Percentiles rank a stretch among this genome's conserved stretches.
Conservation (phyloP, 768 basidiomycete genomes). For the Rhizopogon rudus region DNA sequence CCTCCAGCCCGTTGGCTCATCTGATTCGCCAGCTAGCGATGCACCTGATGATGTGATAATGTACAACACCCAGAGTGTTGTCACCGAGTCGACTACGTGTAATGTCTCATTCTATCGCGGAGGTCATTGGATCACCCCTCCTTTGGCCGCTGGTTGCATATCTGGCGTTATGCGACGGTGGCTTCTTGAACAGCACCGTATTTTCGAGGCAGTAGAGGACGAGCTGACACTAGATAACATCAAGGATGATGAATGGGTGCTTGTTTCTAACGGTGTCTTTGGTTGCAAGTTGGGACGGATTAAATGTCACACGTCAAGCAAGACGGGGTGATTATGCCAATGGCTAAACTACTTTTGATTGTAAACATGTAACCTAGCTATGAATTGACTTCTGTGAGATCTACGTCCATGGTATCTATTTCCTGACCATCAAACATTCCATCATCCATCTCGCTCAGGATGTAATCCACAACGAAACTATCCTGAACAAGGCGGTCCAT, state of each 20-base stretch:
- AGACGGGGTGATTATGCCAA: neutral
- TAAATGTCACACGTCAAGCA: conserved; percentile 1
- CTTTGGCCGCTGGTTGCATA: conserved; percentile 59
- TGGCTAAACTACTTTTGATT: conserved; percentile 13
- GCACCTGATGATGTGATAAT: conserved; percentile 56
- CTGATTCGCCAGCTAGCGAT: neutral
- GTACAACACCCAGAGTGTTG: conserved; percentile 41
- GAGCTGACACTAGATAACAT: conserved; percentile 40
- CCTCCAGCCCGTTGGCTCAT: conserved; percentile 29
- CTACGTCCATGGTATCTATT: conserved; percentile 38
- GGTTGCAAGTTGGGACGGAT: conserved; percentile 57
- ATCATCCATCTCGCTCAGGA: conserved; percentile 84
- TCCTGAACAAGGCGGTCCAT: conserved; percentile 89
- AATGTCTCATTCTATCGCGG: conserved; percentile 66
- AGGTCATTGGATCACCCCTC: conserved; percentile 62
- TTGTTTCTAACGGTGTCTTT: conserved; percentile 68
- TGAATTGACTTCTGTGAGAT: conserved; percentile 6
- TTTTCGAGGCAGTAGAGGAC: conserved; percentile 45
- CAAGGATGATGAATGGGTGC: conserved; percentile 53
- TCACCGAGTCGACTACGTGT: conserved; percentile 67
- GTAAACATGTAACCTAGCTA: neutral
- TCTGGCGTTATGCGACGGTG: conserved; percentile 65
- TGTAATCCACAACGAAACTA: conserved; percentile 91
- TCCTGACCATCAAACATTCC: conserved; percentile 58
- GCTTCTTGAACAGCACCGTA: conserved; percentile 55